Conservation (phyloP, 2,329 filamentous ascomycete genomes). For the Microcera coccophila region DNA sequence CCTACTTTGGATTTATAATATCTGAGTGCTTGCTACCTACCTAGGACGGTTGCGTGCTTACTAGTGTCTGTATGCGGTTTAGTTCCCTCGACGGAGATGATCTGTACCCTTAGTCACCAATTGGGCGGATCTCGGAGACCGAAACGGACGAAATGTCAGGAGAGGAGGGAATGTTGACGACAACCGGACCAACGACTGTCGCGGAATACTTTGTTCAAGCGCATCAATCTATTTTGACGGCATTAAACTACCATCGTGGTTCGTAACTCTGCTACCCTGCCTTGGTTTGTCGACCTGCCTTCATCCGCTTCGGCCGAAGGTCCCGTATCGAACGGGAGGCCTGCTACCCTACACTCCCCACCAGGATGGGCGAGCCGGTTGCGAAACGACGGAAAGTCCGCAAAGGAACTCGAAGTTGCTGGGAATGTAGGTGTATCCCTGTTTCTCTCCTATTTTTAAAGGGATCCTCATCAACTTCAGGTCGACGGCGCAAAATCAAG, state of each 20-base stretch:
- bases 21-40: no score
- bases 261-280: no score
- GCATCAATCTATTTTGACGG: no score
- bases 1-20: no score
- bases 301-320: conserved; percentile 21
- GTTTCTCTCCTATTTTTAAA: not conserved
- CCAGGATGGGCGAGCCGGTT: conserved; percentile 15
- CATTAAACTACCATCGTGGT: no score
- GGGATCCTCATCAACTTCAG: conserved; percentile 12
- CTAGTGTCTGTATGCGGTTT: no score
- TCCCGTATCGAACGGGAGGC: not conserved
- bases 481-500: conserved; percentile 47
- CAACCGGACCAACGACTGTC: not conserved
- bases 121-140: conserved; percentile 1
- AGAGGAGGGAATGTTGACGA: not conserved
- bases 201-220: no score
- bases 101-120: no score
- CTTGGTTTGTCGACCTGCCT: no score
- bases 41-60: no score
- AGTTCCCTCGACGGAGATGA: no score
- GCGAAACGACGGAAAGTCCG: conserved; percentile 39
- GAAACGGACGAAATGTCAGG: conserved; percentile 12
- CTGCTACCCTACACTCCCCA: not conserved
- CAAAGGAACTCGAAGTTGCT: conserved; percentile 57
- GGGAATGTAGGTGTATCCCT: conserved; percentile 50